phyloP scores from a whole-genome alignment of 164 flowering plant species.

The Vitis amurensis region DNA sequence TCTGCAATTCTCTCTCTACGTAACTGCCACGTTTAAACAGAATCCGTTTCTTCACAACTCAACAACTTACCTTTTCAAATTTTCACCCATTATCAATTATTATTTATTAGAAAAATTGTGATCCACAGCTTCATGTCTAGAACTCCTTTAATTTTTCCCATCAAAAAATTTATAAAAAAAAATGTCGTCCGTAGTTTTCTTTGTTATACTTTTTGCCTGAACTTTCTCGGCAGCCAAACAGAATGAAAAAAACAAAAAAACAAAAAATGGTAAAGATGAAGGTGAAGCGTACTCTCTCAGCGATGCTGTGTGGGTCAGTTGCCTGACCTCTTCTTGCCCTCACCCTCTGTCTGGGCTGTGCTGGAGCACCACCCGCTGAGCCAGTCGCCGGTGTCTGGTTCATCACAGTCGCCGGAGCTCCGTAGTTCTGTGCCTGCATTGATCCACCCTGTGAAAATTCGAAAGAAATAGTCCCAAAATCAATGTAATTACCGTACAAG shows the following conservation, averaged over 20 bases:
- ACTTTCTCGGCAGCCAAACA: constrained; percentile 11
- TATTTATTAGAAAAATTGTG: no score
- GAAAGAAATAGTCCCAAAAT: neutral
- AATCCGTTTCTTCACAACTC: neutral
- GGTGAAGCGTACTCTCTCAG: constrained; percentile 70
- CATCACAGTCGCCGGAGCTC: constrained; percentile 35
- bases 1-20: constrained; percentile 98
- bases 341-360: constrained; percentile 65
- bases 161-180: neutral
- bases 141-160: no score
- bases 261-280: neutral
- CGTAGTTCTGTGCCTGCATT: constrained; percentile 43
- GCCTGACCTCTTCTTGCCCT: constrained; percentile 98
- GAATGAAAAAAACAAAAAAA: neutral
- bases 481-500: no score
- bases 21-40: constrained; percentile 45
- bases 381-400: constrained; percentile 44
- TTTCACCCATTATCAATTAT: no score
- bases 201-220: neutral
- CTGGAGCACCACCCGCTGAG: constrained; percentile 38
- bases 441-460: constrained; percentile 26
- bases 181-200: no score
- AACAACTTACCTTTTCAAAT: no score
- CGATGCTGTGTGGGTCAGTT: constrained; percentile 98
- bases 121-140: no score